A percentile compares a stretch with the other conserved stretches of the same genome.
These are phyloP conservation scores for Claviceps quebecensis DNA, from an alignment of 2,329 filamentous ascomycete species.

Conservation along the genomic window DNA sequence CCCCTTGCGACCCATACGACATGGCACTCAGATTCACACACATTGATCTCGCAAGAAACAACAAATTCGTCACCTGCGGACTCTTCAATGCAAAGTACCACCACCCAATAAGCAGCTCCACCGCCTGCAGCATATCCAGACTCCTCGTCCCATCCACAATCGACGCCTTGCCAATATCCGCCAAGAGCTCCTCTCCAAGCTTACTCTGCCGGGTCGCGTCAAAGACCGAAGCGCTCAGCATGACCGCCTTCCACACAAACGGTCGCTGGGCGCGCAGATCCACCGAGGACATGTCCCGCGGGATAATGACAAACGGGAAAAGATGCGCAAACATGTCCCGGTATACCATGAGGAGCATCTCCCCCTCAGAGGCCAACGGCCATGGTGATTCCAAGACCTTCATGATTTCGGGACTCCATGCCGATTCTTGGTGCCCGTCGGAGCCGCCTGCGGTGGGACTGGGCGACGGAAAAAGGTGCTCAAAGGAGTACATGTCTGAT, in stretches of 20 bases:
- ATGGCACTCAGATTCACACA: slow-evolving; percentile 26
- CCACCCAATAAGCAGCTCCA: slow-evolving; percentile 33
- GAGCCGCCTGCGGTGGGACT: slow-evolving; percentile 8
- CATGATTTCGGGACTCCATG: slow-evolving; percentile 11
- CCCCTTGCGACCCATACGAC: slow-evolving; percentile 13
- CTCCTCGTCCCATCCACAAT: slow-evolving; percentile 27
- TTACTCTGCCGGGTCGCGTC: slow-evolving; percentile 29
- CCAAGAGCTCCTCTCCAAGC: slow-evolving; percentile 29
- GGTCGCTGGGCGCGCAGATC: slow-evolving; percentile 25
- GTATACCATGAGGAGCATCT: slow-evolving; percentile 24
- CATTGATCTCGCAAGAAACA: slow-evolving; percentile 34
- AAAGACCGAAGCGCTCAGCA: slow-evolving; percentile 28
- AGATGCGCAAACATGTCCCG: slow-evolving; percentile 19
- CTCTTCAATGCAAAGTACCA: slow-evolving; percentile 34
- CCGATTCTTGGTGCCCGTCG: slow-evolving; percentile 10
- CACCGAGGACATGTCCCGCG: slow-evolving; percentile 20
- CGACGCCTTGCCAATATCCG: slow-evolving; percentile 26
- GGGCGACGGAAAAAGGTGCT: slow-evolving; percentile 23
- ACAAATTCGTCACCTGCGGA: slow-evolving; percentile 33
- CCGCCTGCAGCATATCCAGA: slow-evolving; percentile 32
- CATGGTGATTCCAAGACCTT: slow-evolving; percentile 21
- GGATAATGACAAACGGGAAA: slow-evolving; percentile 32
- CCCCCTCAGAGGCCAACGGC: slow-evolving; percentile 28
- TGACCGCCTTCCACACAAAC: slow-evolving; percentile 35
- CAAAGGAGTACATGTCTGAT: slow-evolving; percentile 15